Conservation (phyloP, 1,139 yeast genomes). For the Pichia sp. region DNA sequence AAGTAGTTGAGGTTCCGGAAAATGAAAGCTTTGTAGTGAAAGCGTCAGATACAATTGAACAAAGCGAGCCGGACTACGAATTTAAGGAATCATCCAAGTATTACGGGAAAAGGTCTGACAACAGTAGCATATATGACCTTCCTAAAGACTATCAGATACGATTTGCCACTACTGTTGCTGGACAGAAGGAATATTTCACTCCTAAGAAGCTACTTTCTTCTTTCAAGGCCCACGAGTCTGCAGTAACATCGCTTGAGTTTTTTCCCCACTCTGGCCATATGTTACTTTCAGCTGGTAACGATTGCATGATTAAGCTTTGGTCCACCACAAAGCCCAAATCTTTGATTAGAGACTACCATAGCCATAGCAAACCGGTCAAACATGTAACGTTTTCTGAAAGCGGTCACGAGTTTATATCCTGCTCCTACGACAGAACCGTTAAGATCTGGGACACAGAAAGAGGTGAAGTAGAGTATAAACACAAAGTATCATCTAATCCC, state of each 20-base stretch:
- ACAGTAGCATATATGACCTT: slow-evolving; percentile 36
- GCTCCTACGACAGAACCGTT: slow-evolving; percentile 64
- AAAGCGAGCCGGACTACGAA: background rate
- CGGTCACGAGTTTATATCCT: slow-evolving; percentile 65
- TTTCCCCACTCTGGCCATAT: slow-evolving; percentile 75
- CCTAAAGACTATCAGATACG: slow-evolving; percentile 37
- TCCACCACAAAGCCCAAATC: slow-evolving; percentile 56
- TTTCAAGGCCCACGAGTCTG: slow-evolving; percentile 42
- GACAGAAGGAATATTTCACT: slow-evolving; percentile 57
- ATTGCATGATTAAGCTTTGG: slow-evolving; percentile 64
- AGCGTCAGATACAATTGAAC: slow-evolving; percentile 6
- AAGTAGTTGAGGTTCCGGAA: slow-evolving; percentile 1
- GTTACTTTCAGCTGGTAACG: slow-evolving; percentile 75
- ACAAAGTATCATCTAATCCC: slow-evolving; percentile 46
- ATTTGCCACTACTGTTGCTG: slow-evolving; percentile 43
- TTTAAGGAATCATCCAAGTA: slow-evolving; percentile 15
- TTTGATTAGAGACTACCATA: slow-evolving; percentile 61
- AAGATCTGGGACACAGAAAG: slow-evolving; percentile 78
- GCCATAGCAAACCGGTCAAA: slow-evolving; percentile 66
- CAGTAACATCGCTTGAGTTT: slow-evolving; percentile 59
- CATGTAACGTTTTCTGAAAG: slow-evolving; percentile 53
- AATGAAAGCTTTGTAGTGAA: background rate
- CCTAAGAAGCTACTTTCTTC: slow-evolving; percentile 61
- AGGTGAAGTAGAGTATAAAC: slow-evolving; percentile 52
- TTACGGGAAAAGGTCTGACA: slow-evolving; percentile 42